Evolutionary conservation across 2,329 filamentous ascomycete species (phyloP).

Genomic region (Fusarium camptoceras): DNA sequence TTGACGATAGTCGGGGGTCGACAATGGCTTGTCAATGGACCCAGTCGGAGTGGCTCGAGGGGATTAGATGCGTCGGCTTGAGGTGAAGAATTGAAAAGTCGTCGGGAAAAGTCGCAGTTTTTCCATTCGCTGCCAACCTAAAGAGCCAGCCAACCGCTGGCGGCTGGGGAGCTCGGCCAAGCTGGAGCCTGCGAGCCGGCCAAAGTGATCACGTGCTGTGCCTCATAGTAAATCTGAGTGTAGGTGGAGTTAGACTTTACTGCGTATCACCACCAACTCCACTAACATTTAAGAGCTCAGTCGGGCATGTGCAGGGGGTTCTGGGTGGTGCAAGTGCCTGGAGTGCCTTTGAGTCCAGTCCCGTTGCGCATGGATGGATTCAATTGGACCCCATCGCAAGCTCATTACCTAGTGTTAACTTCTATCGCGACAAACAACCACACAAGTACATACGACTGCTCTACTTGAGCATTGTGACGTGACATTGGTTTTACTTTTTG

Average conservation of each 20-base stretch:
- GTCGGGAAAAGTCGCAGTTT: slow-evolving; percentile 63
- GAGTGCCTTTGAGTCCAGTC: slow-evolving; percentile 9
- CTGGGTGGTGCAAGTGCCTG: slow-evolving; percentile 18
- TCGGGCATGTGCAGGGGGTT: slow-evolving; percentile 26
- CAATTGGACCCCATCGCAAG: slow-evolving; percentile 36
- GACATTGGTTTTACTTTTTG: neutral
- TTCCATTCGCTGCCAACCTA: slow-evolving; percentile 48
- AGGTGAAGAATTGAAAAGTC: slow-evolving; percentile 56
- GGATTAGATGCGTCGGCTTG: slow-evolving; percentile 54
- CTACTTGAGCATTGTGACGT: neutral
- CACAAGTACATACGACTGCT: slow-evolving; percentile 14
- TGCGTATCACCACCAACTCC: slow-evolving; percentile 17
- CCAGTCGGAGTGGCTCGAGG: slow-evolving; percentile 55
- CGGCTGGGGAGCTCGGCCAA: slow-evolving; percentile 52
- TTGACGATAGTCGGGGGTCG: slow-evolving; percentile 52
- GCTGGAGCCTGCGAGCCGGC: slow-evolving; percentile 45
- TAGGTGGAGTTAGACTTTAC: slow-evolving; percentile 14
- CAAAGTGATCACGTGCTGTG: slow-evolving; percentile 43
- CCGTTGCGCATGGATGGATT: slow-evolving; percentile 24
- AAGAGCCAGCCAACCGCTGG: slow-evolving; percentile 36
- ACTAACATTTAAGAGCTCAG: slow-evolving; percentile 8
- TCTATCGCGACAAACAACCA: slow-evolving; percentile 27
- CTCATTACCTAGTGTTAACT: slow-evolving; percentile 32
- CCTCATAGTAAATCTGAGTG: neutral
- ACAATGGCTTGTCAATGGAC: slow-evolving; percentile 60